phyloP scores from a whole-genome alignment of 1,139 yeast genomes.

The Hanseniaspora sp. region DNA sequence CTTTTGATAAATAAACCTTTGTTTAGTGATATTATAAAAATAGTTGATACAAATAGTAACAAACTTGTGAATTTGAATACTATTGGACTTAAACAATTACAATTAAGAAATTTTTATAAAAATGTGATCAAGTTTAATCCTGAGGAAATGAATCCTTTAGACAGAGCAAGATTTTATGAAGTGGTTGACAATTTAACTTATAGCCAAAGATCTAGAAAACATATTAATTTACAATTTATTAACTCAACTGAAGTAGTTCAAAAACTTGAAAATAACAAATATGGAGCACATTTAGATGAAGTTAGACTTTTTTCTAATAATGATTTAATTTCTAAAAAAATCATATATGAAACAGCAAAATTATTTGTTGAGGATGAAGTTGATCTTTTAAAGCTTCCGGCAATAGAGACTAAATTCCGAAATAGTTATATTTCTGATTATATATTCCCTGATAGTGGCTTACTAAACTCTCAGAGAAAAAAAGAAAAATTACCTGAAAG shows the following conservation, averaged over 20 bases:
- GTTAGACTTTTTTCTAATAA: not conserved
- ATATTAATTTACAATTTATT: not conserved
- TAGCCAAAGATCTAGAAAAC: not conserved
- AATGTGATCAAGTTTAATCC: not conserved
- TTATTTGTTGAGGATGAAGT: not conserved
- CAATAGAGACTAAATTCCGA: not conserved
- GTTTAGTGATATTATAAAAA: not conserved
- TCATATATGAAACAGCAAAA: not conserved
- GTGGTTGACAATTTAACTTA: not conserved
- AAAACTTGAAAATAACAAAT: not conserved
- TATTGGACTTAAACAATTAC: not conserved
- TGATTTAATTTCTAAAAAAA: not conserved
- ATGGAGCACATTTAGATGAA: not conserved
- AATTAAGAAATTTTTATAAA: not conserved
- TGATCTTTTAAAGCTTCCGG: not conserved
- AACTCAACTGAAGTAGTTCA: not conserved
- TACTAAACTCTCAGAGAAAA: not conserved
- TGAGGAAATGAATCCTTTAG: not conserved
- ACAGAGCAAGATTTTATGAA: not conserved
- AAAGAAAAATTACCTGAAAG: not conserved
- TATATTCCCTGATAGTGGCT: not conserved
- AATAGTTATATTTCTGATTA: not conserved
- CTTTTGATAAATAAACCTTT: not conserved
- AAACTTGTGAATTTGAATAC: not conserved
- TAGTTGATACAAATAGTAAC: not conserved